phyloP scores from a whole-genome alignment of 2,329 filamentous ascomycete species.

The Fusarium avenaceum region DNA sequence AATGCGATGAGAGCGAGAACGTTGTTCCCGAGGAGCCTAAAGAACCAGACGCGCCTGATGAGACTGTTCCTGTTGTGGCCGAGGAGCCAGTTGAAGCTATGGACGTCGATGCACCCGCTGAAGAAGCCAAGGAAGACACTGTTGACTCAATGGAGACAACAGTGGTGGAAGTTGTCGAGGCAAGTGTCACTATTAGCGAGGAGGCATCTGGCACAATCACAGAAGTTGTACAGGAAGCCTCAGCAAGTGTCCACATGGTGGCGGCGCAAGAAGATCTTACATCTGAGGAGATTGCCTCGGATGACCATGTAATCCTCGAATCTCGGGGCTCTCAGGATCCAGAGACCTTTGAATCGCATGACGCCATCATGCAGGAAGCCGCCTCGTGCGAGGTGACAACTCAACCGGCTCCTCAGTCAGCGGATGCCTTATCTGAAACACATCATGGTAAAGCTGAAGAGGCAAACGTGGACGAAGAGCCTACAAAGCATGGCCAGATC shows the following conservation, averaged over 20 bases:
- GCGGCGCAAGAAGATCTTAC: conserved; percentile 16
- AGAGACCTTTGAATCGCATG: conserved; percentile 23
- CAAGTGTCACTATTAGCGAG: conserved; percentile 20
- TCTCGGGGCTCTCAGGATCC: conserved; percentile 12
- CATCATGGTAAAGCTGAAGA: conserved; percentile 8
- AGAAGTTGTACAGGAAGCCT: conserved; percentile 10
- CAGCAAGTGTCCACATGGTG: conserved; percentile 8
- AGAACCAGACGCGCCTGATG: neutral
- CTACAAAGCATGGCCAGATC: conserved; percentile 35
- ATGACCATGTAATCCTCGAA: conserved; percentile 6
- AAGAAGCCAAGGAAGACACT: neutral
- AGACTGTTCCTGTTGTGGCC: conserved; percentile 1
- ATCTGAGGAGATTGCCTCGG: conserved; percentile 4
- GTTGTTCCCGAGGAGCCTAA: conserved; percentile 1
- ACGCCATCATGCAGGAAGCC: conserved; percentile 36
- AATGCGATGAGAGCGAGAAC: conserved; percentile 5
- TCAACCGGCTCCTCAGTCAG: conserved; percentile 10
- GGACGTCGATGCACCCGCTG: conserved; percentile 40
- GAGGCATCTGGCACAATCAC: conserved; percentile 19
- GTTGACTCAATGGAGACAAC: conserved; percentile 8
- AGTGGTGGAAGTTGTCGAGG: conserved; percentile 25
- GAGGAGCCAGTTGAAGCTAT: conserved; percentile 36
- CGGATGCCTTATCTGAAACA: conserved; percentile 10
- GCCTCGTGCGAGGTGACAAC: conserved; percentile 15
- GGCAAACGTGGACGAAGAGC: conserved; percentile 20